Base-by-base conservation (phyloP, 441 rosid species). In the Syzygium syzygioides region DNA sequence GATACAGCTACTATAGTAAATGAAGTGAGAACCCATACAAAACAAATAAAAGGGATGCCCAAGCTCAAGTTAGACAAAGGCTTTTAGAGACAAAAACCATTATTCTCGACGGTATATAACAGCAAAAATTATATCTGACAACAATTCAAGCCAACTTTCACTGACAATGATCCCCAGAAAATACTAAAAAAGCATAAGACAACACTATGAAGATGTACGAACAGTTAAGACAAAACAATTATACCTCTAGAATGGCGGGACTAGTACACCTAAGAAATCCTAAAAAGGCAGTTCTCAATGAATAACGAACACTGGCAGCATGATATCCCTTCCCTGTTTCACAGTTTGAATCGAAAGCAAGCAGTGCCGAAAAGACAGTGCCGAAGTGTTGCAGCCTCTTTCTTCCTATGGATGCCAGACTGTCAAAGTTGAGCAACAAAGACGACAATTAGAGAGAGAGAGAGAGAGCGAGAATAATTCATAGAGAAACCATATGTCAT, bases 371-470 rank as follows among this genome's bases (percentile, higher is more conserved):
- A 80, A 96, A 94, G 92, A 97, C 90, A 83, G 93, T 90, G 88
- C 90, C 94, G 92, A 95, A 96, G 93, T 93, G 96, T 86, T 93
- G 92, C 14, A 96, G 96, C 93, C 99, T 96, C 95, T 94, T 97
- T 94, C 96, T 95, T 86, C 96, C 99, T 89, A 97, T 93, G 88
- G 97, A 95, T 83, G 99, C 98, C 91, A 98, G 98, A 96, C 99
- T 97, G 96, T 55, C 92, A 94, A 91, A 71, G 90, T 89, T 93
- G 86, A 90, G 90, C 89, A 86, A 85, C 25, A 19, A 53, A 14
- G 86, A n/a, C 10, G 66, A 86, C 41, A 87, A 89, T 88, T 85
- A 34, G 37, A 25, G 41, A n/a, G 66, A 20, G 76, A 79, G 45
- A 55, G 54, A 87, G 79, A 59, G 18, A 86, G 45, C 85, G 34